These are phyloP conservation scores for Picea abies DNA, from an alignment of 83 land plant genomes.

Conservation along the genomic window DNA sequence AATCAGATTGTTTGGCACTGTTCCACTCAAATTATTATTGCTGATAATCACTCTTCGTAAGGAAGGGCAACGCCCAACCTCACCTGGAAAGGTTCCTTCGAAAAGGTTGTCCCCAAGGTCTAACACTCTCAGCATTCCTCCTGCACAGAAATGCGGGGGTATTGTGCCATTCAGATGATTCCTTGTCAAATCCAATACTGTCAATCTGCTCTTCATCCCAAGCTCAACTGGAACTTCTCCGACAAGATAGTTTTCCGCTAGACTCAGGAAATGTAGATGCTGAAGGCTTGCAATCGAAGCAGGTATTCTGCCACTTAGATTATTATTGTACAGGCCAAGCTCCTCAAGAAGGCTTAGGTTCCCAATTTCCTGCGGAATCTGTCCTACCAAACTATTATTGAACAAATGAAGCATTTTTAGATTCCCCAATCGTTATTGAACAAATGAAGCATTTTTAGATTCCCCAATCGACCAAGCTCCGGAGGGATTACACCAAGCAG, in stretches of 20 bases:
- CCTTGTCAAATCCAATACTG: constrained; percentile 30
- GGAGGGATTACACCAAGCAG: constrained; percentile 26
- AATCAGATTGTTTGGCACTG: constrained; percentile 26
- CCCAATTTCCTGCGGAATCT: constrained; percentile 31
- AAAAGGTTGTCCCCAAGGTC: constrained; percentile 30
- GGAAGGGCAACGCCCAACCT: constrained; percentile 28
- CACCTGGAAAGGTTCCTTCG: constrained; percentile 32
- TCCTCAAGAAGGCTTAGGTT: constrained; percentile 22
- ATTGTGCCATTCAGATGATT: constrained; percentile 25
- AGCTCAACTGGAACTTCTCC: constrained; percentile 39
- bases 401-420: constrained; percentile 6
- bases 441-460: no score
- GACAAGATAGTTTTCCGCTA: constrained; percentile 38
- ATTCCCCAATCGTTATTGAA: constrained; percentile 13
- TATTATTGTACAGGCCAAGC: constrained; percentile 38
- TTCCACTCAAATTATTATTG: constrained; percentile 33
- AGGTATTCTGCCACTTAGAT: constrained; percentile 39
- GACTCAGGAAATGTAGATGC: constrained; percentile 23
- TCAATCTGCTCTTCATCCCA: constrained; percentile 21
- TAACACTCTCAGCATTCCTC: constrained; percentile 18
- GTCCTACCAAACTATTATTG: constrained; percentile 33
- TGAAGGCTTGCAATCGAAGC: constrained; percentile 16
- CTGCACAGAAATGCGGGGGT: constrained; percentile 28
- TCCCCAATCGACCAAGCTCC: constrained; percentile 22
- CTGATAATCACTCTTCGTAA: constrained; percentile 33